Evolutionary conservation across 352 stramenopile genomes (phyloP).

Genomic region (Plasmopara viticola): DNA sequence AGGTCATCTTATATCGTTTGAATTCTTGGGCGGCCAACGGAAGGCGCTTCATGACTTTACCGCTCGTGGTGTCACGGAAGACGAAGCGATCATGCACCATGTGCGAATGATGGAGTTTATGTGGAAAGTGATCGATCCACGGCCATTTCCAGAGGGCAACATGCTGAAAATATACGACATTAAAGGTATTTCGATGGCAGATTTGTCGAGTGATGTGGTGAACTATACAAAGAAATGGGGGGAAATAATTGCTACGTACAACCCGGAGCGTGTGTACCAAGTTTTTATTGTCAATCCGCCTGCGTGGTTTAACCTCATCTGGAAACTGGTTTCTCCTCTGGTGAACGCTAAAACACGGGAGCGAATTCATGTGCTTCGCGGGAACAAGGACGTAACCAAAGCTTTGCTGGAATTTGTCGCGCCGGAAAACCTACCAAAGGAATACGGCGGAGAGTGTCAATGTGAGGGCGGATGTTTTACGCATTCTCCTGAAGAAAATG

Average conservation of each 20-base stretch:
- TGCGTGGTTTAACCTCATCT: constrained; percentile 75
- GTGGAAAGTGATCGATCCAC: constrained; percentile 59
- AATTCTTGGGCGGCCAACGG: constrained; percentile 55
- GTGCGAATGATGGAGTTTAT: constrained; percentile 67
- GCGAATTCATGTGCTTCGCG: constrained; percentile 56
- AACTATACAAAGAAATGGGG: constrained; percentile 65
- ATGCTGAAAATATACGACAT: constrained; percentile 74
- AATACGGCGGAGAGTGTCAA: constrained; percentile 56
- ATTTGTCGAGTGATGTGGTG: constrained; percentile 60
- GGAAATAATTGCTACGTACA: constrained; percentile 57
- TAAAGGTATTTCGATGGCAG: constrained; percentile 68
- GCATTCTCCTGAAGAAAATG: constrained; percentile 59
- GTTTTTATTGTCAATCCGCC: constrained; percentile 72
- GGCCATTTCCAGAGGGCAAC: constrained; percentile 48
- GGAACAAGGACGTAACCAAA: constrained; percentile 67
- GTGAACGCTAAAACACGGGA: constrained; percentile 71
- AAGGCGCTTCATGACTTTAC: constrained; percentile 56
- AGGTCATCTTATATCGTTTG: constrained; percentile 48
- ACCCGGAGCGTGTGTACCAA: constrained; percentile 66
- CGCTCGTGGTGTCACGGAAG: constrained; percentile 42
- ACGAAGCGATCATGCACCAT: constrained; percentile 56
- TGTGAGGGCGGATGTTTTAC: constrained; percentile 56
- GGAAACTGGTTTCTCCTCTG: constrained; percentile 66
- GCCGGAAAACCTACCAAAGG: constrained; percentile 50
- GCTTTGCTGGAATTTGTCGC: constrained; percentile 61